Conservation (phyloP, 805 yeast species). For the Barnettozyma salicaria region DNA sequence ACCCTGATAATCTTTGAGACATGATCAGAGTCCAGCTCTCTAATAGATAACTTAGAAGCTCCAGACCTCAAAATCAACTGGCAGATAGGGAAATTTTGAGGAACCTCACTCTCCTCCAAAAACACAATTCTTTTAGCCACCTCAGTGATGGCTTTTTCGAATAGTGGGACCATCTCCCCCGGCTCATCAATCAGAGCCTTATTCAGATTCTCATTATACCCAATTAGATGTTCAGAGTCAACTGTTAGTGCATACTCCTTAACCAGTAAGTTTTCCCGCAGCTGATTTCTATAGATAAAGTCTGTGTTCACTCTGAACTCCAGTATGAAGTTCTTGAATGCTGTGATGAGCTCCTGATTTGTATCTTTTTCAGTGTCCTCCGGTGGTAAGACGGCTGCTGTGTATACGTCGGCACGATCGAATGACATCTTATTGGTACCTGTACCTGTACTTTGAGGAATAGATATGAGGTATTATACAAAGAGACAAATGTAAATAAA, state of each 20-base stretch:
- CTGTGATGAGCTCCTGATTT: constrained; percentile 62
- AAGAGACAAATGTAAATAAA: too few species aligned
- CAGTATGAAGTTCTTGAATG: constrained; percentile 74
- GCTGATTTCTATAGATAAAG: constrained; percentile 84
- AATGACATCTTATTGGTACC: constrained; percentile 22
- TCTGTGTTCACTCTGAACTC: constrained; percentile 81
- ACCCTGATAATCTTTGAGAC: constrained; percentile 86
- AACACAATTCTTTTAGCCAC: constrained; percentile 66
- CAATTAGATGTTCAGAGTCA: constrained; percentile 76
- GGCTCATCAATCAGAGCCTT: constrained; percentile 84
- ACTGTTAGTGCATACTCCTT: constrained; percentile 69
- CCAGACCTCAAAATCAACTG: constrained; percentile 74
- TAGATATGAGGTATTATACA: too few species aligned
- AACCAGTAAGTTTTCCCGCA: constrained; percentile 78
- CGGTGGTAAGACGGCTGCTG: constrained; percentile 85
- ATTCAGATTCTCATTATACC: constrained; percentile 84
- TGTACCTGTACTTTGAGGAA: too few species aligned
- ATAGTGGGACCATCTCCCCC: constrained; percentile 76
- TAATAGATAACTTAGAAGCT: constrained; percentile 63
- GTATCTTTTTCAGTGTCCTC: constrained; percentile 61
- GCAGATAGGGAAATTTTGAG: constrained; percentile 64
- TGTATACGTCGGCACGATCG: constrained; percentile 49
- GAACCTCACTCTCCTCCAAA: constrained; percentile 42
- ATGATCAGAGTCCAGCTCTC: constrained; percentile 81
- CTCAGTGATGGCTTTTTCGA: constrained; percentile 77